Conservation (phyloP, 176 grass and related monocot genomes). For the Triticum monococcum region DNA sequence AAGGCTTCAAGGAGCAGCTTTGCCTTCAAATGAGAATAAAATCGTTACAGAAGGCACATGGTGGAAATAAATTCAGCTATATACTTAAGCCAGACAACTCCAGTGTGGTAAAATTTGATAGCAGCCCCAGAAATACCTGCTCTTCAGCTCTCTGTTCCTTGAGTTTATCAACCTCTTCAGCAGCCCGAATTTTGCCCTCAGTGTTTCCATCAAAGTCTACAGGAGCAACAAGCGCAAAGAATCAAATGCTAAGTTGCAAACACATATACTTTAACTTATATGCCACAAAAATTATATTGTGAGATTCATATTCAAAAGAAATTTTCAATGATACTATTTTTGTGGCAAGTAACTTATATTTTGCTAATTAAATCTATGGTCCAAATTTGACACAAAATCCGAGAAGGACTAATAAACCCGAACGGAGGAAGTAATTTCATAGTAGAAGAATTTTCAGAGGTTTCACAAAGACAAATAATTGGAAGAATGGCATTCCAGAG, state of each 20-base stretch:
- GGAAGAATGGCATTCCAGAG: not conserved
- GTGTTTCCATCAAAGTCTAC: slow-evolving; percentile 89
- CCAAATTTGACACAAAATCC: too few relatives aligned
- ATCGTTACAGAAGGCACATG: not conserved
- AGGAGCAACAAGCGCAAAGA: not conserved
- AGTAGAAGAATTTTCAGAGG: not conserved
- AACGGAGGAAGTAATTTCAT: not conserved
- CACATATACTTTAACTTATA: not conserved
- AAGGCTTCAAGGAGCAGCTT: slow-evolving; percentile 80
- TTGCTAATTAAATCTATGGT: too few relatives aligned
- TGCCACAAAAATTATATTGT: too few relatives aligned
- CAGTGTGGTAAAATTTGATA: not conserved
- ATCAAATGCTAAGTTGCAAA: not conserved
- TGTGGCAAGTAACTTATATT: too few relatives aligned
- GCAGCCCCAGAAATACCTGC: slow-evolving; percentile 48
- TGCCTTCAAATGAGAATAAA: slow-evolving; percentile 39
- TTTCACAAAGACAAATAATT: not conserved
- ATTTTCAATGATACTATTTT: too few relatives aligned
- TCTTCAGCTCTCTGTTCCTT: slow-evolving; percentile 89
- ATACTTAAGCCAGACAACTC: not conserved
- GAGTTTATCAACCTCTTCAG: slow-evolving; percentile 81
- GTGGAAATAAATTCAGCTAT: slow-evolving; percentile 24
- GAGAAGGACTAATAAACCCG: too few relatives aligned
- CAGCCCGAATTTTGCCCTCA: slow-evolving; percentile 65
- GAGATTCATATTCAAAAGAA: too few relatives aligned